These are phyloP conservation scores for Pezicula rhizophila DNA, from an alignment of 2,329 filamentous ascomycete species.

Conservation along the genomic window DNA sequence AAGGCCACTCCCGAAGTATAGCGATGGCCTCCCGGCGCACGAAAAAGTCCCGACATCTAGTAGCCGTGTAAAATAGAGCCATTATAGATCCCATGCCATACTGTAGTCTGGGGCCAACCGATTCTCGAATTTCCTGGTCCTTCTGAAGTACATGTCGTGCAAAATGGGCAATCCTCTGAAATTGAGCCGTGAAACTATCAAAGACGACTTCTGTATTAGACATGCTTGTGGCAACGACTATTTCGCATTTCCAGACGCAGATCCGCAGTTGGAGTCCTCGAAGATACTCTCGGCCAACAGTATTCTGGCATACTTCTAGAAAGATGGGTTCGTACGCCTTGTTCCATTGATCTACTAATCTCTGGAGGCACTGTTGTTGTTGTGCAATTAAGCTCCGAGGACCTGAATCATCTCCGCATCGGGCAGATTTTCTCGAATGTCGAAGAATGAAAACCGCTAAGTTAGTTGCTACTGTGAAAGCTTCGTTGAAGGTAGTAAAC, in stretches of 20 bases:
- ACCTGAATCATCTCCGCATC: too few species aligned
- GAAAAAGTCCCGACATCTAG: conserved; percentile 10
- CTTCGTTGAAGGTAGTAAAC: conserved; percentile 10
- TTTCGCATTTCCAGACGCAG: conserved; percentile 8
- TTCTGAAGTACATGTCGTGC: conserved; percentile 8
- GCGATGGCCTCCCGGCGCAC: conserved; percentile 12
- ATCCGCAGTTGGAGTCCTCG: conserved; percentile 6
- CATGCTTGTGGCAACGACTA: conserved; percentile 9
- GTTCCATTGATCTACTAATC: conserved; percentile 9
- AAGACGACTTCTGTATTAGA: conserved; percentile 9
- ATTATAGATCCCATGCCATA: conserved; percentile 11
- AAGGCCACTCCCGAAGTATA: conserved; percentile 11
- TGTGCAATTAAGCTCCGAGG: too few species aligned
- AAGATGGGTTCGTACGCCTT: conserved; percentile 9
- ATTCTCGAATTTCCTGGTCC: conserved; percentile 9
- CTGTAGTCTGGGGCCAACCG: conserved; percentile 8
- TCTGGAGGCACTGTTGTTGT: background rate
- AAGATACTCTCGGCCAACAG: conserved; percentile 7
- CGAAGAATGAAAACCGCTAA: conserved; percentile 7
- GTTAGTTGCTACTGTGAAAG: conserved; percentile 7
- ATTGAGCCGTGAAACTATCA: conserved; percentile 9
- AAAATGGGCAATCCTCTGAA: conserved; percentile 8
- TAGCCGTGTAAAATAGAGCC: conserved; percentile 13
- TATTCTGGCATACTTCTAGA: conserved; percentile 8
- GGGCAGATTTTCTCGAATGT: conserved; percentile 2